Base-by-base conservation (phyloP, 305 asterid species). In the Petunia hybrid region DNA sequence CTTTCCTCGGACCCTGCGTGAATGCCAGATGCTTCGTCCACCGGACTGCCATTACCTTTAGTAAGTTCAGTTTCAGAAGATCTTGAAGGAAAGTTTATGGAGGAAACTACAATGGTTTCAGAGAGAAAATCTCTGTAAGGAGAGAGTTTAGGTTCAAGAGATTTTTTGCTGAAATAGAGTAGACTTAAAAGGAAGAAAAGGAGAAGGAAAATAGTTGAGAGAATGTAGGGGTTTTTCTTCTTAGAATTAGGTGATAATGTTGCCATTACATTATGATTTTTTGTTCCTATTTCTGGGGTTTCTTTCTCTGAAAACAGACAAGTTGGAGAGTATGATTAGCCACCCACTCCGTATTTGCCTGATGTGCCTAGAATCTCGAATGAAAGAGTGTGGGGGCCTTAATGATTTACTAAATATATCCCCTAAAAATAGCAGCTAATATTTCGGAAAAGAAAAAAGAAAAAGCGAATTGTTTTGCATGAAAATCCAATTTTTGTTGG, bases 141-240 rank as follows among this genome's bases (percentile, higher is more conserved):
- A 66, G 83, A 76, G 66, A 87, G 77, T 14, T 81, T 84, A 77
- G 93, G 84, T 22, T 90, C 86, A n/a, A 95, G 89, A 82, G 84
- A 82, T 22, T 82, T 80, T 82, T 69, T 77, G 91, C 60, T 87
- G 82, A 92, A 82, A 81, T 89, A 62, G 90, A 91, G 87, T 78
- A 91, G 42, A 86, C 86, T 76, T 69, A 85, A 79, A 48, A 90
- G 62, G 41, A 90, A 87, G 48, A 92, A 76, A 42, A 89, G 79
- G 45, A 84, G 35, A 5, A 84, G 41, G 70, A 88, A 82, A 69
- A 85, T 55, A 76, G 78, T 65, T 76, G 82, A 42, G 83, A 90
- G 86, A 9, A 81, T 76, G 48, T 45, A 80, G 55, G 85, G 90
- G 84, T 55, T 55, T 55, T 70, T 70, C 77, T 43, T 51, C 40